Evolutionary conservation across 164 flowering plant species (phyloP).

Genomic region (Warburgia ugandensis): DNA sequence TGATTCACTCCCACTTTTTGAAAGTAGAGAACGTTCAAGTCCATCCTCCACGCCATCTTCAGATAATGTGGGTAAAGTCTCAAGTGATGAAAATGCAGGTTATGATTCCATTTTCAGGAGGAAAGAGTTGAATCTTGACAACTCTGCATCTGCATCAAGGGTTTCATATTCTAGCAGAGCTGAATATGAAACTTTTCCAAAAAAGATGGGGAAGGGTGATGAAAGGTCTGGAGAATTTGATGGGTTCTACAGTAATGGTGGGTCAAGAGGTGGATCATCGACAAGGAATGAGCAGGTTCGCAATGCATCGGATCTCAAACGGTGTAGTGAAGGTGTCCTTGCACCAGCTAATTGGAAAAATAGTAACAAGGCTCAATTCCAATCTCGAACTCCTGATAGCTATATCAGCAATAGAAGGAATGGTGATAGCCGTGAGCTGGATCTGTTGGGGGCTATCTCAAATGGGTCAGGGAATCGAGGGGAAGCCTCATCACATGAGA

Average conservation of each 20-base stretch:
- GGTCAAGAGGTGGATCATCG: constrained; percentile 9
- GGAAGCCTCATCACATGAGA: constrained; percentile 24
- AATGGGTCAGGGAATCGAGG: constrained; percentile 29
- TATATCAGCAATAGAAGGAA: constrained; percentile 14
- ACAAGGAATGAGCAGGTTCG: constrained; percentile 11
- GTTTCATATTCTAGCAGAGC: constrained; percentile 9
- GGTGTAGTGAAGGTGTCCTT: constrained; percentile 52
- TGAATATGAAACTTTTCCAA: constrained; percentile 28
- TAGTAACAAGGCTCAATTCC: constrained; percentile 21
- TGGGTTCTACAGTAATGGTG: constrained; percentile 8
- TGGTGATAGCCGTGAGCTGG: constrained; percentile 13
- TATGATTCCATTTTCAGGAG: constrained; percentile 25
- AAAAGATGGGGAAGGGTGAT: constrained; percentile 23
- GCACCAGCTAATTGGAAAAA: constrained; percentile 61
- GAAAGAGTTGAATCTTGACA: constrained; percentile 50
- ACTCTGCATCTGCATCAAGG: constrained; percentile 29
- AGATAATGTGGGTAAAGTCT: constrained; percentile 42
- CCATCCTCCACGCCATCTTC: constrained; percentile 43
- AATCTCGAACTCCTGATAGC: constrained; percentile 17
- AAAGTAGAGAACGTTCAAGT: constrained; percentile 32
- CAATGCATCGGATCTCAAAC: constrained; percentile 25
- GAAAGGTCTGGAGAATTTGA: constrained; percentile 24
- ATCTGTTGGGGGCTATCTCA: constrained; percentile 10
- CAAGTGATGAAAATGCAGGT: constrained; percentile 46
- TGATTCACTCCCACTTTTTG: constrained; percentile 34